A percentile compares a stretch with the other conserved stretches of the same genome.
Evolutionary conservation across 129 eudicot species (phyloP).

Genomic region (Centella asiatica): DNA sequence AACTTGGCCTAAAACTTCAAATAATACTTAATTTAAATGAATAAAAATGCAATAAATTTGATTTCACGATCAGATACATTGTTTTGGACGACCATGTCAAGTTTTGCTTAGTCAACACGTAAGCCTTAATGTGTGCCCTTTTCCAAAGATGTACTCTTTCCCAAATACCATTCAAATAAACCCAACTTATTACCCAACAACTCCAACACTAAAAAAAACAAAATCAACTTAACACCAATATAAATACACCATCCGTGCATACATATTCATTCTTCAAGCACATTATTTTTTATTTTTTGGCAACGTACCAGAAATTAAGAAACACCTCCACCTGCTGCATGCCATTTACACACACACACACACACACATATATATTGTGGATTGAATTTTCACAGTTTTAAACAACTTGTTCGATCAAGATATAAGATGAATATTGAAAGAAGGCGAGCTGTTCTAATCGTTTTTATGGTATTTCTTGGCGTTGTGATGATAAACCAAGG

Average conservation of each 20-base stretch:
- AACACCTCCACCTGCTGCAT: too few species aligned
- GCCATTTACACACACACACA: not conserved
- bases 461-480: not conserved
- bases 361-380: not conserved
- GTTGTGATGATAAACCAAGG: not conserved
- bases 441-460: not conserved
- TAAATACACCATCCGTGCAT: not conserved
- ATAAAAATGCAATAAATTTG: too few species aligned
- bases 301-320: too few species aligned
- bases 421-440: not conserved
- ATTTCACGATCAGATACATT: too few species aligned
- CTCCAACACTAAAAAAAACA: not conserved
- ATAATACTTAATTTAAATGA: too few species aligned
- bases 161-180: not conserved
- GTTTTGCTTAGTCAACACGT: slow-evolving; percentile 6
- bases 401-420: not conserved
- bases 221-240: not conserved
- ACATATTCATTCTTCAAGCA: not conserved
- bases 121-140: too few species aligned
- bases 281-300: too few species aligned
- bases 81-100: slow-evolving; percentile 4
- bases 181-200: not conserved
- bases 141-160: too few species aligned
- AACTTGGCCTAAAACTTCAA: too few species aligned
- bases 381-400: too few species aligned